These are phyloP conservation scores for Stagonosporopsis rhizophila DNA, from an alignment of 2,329 filamentous ascomycete species.

Conservation along the genomic window DNA sequence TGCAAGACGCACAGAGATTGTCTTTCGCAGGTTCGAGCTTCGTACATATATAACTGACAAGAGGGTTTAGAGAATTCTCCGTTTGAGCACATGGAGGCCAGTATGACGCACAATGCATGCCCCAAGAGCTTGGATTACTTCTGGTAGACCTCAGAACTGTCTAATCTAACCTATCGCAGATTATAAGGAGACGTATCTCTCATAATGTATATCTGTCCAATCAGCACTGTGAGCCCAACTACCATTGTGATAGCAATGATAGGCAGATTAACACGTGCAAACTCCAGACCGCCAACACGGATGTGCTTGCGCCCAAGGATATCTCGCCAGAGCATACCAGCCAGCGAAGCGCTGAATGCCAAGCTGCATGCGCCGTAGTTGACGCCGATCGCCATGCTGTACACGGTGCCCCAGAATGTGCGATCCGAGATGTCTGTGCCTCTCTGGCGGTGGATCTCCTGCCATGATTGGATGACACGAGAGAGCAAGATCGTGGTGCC, in stretches of 20 bases:
- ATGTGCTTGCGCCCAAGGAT: slow-evolving; percentile 74
- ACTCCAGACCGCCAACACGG: slow-evolving; percentile 67
- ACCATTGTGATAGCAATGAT: slow-evolving; percentile 75
- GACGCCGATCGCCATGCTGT: slow-evolving; percentile 76
- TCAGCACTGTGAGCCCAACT: slow-evolving; percentile 66
- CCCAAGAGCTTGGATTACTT: too few relatives aligned
- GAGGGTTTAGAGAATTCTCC: too few relatives aligned
- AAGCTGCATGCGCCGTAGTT: slow-evolving; percentile 79
- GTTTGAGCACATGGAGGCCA: too few relatives aligned
- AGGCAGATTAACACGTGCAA: slow-evolving; percentile 72
- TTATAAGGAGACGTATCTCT: slow-evolving; percentile 52
- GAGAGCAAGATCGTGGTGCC: slow-evolving; percentile 77
- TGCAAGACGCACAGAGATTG: neutral
- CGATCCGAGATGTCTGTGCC: slow-evolving; percentile 64
- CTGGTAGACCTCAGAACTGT: too few relatives aligned
- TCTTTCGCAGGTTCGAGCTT: too few relatives aligned
- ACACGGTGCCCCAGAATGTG: slow-evolving; percentile 76
- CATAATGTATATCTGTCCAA: slow-evolving; percentile 69
- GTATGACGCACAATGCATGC: neutral
- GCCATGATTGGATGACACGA: slow-evolving; percentile 74
- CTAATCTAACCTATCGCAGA: neutral
- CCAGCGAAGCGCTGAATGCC: slow-evolving; percentile 74
- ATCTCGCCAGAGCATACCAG: slow-evolving; percentile 75
- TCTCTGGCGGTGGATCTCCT: slow-evolving; percentile 61
- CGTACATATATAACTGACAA: too few relatives aligned